Conservation (phyloP, 306 rosid genomes). For the Vicia villosa region DNA sequence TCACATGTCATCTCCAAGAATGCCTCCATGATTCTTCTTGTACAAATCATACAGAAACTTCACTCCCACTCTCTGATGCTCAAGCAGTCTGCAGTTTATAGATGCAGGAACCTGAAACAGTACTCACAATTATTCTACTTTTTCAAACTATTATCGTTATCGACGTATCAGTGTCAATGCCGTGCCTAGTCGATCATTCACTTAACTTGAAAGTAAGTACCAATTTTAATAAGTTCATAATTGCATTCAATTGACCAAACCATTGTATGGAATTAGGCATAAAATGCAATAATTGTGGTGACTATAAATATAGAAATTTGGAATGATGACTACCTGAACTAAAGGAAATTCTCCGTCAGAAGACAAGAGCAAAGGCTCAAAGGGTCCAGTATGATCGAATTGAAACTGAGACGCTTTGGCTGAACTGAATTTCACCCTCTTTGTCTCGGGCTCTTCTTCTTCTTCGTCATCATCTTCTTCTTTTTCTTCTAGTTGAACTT, state of each 20-base stretch:
- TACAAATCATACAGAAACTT: conserved; percentile 70
- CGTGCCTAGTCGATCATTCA: too few species aligned
- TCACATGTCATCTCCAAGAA: conserved; percentile 98
- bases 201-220: too few species aligned
- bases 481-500: background rate
- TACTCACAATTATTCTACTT: background rate
- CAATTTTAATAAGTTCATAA: background rate
- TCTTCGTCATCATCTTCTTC: conserved; percentile 37
- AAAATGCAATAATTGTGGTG: background rate
- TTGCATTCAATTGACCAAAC: background rate
- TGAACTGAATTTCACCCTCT: conserved; percentile 39
- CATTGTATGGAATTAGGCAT: background rate
- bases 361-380: conserved; percentile 70
- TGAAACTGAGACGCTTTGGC: conserved; percentile 52
- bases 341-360: conserved; percentile 52
- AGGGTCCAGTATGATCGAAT: conserved; percentile 74
- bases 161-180: background rate
- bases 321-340: conserved; percentile 54
- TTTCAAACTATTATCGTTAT: background rate
- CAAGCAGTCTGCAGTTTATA: conserved; percentile 89
- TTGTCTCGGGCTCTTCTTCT: conserved; percentile 33
- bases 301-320: background rate
- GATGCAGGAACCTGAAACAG: conserved; percentile 84
- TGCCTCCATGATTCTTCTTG: conserved; percentile 88
- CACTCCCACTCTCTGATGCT: conserved; percentile 87